phyloP scores from a whole-genome alignment of 2,329 filamentous ascomycete species.

The Aureobasidium sp. region DNA sequence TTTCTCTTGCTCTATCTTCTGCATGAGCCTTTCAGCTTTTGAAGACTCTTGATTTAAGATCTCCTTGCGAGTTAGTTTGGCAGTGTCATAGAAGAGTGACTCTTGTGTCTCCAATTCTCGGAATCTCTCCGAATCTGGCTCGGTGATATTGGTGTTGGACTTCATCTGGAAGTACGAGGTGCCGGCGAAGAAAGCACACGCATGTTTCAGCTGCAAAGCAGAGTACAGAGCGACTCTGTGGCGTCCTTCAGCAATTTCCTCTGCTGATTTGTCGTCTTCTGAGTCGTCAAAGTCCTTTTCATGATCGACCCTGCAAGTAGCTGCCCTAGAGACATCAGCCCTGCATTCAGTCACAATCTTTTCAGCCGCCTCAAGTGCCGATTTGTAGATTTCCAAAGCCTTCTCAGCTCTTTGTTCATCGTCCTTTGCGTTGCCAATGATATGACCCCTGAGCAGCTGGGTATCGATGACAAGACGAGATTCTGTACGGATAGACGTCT shows the following conservation, averaged over 20 bases:
- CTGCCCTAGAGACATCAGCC: slow-evolving; percentile 37
- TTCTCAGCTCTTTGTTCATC: slow-evolving; percentile 45
- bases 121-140: slow-evolving; percentile 59
- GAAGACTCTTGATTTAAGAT: slow-evolving; percentile 53
- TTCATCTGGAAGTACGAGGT: slow-evolving; percentile 82
- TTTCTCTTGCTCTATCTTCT: slow-evolving; percentile 38
- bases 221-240: slow-evolving; percentile 56
- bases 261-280: slow-evolving; percentile 22
- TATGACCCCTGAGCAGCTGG: slow-evolving; percentile 62
- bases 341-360: slow-evolving; percentile 56
- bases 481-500: slow-evolving; percentile 55
- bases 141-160: slow-evolving; percentile 54
- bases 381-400: slow-evolving; percentile 62
- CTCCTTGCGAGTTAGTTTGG: slow-evolving; percentile 69
- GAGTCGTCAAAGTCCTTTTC: slow-evolving; percentile 15
- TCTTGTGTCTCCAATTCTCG: slow-evolving; percentile 60
- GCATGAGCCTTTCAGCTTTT: slow-evolving; percentile 58
- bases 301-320: not conserved
- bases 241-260: slow-evolving; percentile 18
- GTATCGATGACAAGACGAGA: slow-evolving; percentile 52
- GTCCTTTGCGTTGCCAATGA: slow-evolving; percentile 65
- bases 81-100: slow-evolving; percentile 62
- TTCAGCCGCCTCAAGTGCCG: slow-evolving; percentile 32
- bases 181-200: slow-evolving; percentile 73
- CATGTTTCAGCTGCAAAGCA: slow-evolving; percentile 72